A percentile compares a stretch with the other conserved stretches of the same genome.
Conservation (phyloP, 371 early-diverging fungal species). For the Rhizoclosmatium hyalinum region DNA sequence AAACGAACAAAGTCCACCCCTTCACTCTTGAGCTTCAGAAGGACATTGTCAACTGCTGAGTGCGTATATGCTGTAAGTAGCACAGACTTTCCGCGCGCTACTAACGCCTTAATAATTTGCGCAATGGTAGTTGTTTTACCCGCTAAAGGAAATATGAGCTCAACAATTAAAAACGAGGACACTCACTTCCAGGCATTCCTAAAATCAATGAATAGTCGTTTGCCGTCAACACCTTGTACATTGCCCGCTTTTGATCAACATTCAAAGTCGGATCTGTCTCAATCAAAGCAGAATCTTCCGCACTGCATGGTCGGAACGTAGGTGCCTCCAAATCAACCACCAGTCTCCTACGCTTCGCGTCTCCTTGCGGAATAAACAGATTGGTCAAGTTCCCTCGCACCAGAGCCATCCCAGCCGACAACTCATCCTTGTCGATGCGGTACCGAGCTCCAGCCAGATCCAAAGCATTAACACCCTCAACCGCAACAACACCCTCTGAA, state of each 20-base stretch:
- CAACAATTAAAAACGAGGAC: not conserved
- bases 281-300: not conserved
- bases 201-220: constrained; percentile 91
- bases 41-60: constrained; percentile 93
- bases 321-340: constrained; percentile 86
- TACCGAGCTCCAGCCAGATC: constrained; percentile 47
- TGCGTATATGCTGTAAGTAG: constrained; percentile 96
- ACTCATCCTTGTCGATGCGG: constrained; percentile 87
- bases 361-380: constrained; percentile 65
- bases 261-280: constrained; percentile 58
- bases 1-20: constrained; percentile 74
- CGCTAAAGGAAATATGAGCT: constrained; percentile 42
- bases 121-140: constrained; percentile 97
- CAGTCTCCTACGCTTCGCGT: constrained; percentile 64
- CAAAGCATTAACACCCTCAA: not conserved
- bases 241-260: constrained; percentile 63
- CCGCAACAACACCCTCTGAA: constrained; percentile 1
- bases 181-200: constrained; percentile 96
- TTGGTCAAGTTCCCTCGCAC: constrained; percentile 78
- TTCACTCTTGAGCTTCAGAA: constrained; percentile 76
- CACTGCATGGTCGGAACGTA: constrained; percentile 45
- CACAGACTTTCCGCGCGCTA: constrained; percentile 75
- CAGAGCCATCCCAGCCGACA: constrained; percentile 67
- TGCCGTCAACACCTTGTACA: constrained; percentile 50
- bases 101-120: constrained; percentile 77